These are phyloP conservation scores for Suillus cothurnatus DNA, from an alignment of 768 basidiomycete species.

Conservation along the genomic window DNA sequence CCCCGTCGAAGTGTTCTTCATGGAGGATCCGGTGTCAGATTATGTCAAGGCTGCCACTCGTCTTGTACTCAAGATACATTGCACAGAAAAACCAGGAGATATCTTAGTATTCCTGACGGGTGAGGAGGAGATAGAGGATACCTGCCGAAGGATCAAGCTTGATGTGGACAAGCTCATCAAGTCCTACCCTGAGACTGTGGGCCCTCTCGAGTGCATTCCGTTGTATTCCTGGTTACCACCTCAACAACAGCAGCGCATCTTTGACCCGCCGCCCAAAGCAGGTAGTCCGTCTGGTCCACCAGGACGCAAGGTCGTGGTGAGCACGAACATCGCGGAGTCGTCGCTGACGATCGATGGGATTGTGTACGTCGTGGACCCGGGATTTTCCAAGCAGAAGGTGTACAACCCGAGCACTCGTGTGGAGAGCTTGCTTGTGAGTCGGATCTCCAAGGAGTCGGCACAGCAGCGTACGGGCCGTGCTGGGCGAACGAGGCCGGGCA, in stretches of 20 bases:
- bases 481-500: constrained; percentile 93
- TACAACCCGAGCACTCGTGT: constrained; percentile 98
- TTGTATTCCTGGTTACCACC: constrained; percentile 95
- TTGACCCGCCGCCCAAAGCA: constrained; percentile 80
- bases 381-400: constrained; percentile 97
- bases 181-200: constrained; percentile 72
- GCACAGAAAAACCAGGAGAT: constrained; percentile 92
- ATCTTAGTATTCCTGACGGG: constrained; percentile 95
- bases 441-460: constrained; percentile 96
- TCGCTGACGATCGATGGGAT: constrained; percentile 98
- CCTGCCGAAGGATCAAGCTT: constrained; percentile 88
- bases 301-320: constrained; percentile 92
- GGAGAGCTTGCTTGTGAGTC: constrained; percentile 89
- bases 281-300: constrained; percentile 67
- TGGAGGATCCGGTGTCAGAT: constrained; percentile 89
- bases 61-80: constrained; percentile 95
- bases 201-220: constrained; percentile 88
- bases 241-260: constrained; percentile 94
- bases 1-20: constrained; percentile 95
- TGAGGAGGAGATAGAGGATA: constrained; percentile 98
- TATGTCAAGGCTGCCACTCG: constrained; percentile 97
- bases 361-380: constrained; percentile 98
- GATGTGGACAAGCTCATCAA: constrained; percentile 86
- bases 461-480: constrained; percentile 97
- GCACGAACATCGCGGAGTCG: constrained; percentile 98